These are phyloP conservation scores for Glycine latifolia DNA, from an alignment of 306 rosid species.

Conservation along the genomic window DNA sequence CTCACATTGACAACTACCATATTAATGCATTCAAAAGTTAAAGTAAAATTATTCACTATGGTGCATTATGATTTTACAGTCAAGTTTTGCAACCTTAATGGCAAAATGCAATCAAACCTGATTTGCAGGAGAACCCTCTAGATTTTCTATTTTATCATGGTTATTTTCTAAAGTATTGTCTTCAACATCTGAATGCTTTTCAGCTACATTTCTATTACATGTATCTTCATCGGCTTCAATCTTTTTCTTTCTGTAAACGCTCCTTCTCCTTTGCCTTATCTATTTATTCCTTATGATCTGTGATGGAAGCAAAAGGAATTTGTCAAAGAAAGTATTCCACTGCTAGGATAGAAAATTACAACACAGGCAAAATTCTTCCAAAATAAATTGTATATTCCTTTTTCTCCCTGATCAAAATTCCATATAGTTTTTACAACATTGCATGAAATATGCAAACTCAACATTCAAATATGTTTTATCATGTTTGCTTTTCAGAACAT, in stretches of 20 bases:
- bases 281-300: conserved; percentile 93
- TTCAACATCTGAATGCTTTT: conserved; percentile 50
- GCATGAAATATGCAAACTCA: conserved; percentile 5
- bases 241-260: conserved; percentile 70
- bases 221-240: conserved; percentile 50
- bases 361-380: conserved; percentile 4
- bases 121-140: conserved; percentile 54
- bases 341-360: conserved; percentile 22
- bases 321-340: conserved; percentile 26
- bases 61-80: conserved; percentile 36
- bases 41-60: conserved; percentile 27
- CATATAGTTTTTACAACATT: conserved; percentile 5
- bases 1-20: conserved; percentile 19
- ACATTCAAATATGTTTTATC: conserved; percentile 34
- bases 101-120: conserved; percentile 58
- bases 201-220: conserved; percentile 50
- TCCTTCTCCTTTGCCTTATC: conserved; percentile 95
- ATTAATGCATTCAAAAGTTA: conserved; percentile 38
- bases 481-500: conserved; percentile 8
- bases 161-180: conserved; percentile 50
- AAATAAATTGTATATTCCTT: neutral
- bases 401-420: conserved; percentile 16
- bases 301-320: conserved; percentile 44
- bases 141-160: conserved; percentile 53
- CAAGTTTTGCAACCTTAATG: conserved; percentile 35